Conservation (phyloP, 2,329 filamentous ascomycete species). For the Alternaria consortialis region DNA sequence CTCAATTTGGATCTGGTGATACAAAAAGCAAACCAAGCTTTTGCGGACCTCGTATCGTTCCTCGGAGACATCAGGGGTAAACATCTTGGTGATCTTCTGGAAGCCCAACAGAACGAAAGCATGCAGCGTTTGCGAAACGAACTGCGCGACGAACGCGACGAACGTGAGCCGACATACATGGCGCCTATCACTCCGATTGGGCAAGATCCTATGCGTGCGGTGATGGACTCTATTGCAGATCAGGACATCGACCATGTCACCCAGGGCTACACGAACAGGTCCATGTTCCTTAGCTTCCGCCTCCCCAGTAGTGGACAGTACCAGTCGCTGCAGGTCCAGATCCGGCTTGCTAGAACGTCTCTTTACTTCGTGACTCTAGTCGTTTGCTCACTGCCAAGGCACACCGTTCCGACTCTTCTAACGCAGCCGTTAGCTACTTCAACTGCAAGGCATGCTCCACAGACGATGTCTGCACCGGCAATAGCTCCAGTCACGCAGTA, state of each 20-base stretch:
- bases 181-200: slow-evolving; percentile 58
- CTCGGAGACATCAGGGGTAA: slow-evolving; percentile 51
- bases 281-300: slow-evolving; percentile 53
- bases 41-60: slow-evolving; percentile 55
- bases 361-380: slow-evolving; percentile 58
- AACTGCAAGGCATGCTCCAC: slow-evolving; percentile 38
- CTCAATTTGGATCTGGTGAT: slow-evolving; percentile 60
- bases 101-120: slow-evolving; percentile 52
- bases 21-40: slow-evolving; percentile 56
- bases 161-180: slow-evolving; percentile 60
- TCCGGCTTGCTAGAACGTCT: slow-evolving; percentile 54
- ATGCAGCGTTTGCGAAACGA: slow-evolving; percentile 56
- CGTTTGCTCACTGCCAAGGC: slow-evolving; percentile 38
- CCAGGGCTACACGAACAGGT: slow-evolving; percentile 54
- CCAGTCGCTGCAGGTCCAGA: slow-evolving; percentile 47
- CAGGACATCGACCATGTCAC: slow-evolving; percentile 56
- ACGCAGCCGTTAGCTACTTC: slow-evolving; percentile 48
- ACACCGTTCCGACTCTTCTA: slow-evolving; percentile 40
- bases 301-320: slow-evolving; percentile 42
- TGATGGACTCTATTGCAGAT: slow-evolving; percentile 53
- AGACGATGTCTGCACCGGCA: slow-evolving; percentile 41
- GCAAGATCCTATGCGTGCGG: slow-evolving; percentile 53
- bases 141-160: slow-evolving; percentile 58
- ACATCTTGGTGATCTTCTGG: slow-evolving; percentile 56
- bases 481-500: slow-evolving; percentile 37